These are phyloP conservation scores for Neonectria faginata DNA, from an alignment of 2,329 filamentous ascomycete genomes.

Conservation along the genomic window DNA sequence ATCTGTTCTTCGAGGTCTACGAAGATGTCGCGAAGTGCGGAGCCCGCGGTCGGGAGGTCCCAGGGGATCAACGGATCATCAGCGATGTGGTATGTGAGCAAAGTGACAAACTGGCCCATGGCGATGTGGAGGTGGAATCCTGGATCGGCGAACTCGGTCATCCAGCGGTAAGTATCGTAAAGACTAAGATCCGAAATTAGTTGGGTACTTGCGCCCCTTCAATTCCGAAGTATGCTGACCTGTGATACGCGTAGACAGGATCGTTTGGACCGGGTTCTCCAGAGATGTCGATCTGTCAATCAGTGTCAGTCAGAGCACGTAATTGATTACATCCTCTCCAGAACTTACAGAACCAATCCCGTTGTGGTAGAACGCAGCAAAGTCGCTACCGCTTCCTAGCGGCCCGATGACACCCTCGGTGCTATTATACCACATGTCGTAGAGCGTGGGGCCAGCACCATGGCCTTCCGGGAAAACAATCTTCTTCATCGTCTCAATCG, in stretches of 20 bases:
- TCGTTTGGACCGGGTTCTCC: slow-evolving; percentile 34
- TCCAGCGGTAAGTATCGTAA: slow-evolving; percentile 60
- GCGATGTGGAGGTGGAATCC: slow-evolving; percentile 61
- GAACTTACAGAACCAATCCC: slow-evolving; percentile 30
- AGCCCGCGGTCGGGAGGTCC: slow-evolving; percentile 27
- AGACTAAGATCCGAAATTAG: slow-evolving; percentile 11
- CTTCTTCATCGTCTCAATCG: slow-evolving; percentile 41
- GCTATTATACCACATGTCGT: slow-evolving; percentile 37
- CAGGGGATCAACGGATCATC: slow-evolving; percentile 33
- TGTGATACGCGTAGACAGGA: slow-evolving; percentile 29
- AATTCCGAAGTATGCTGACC: neutral
- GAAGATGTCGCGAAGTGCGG: slow-evolving; percentile 28
- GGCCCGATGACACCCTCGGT: slow-evolving; percentile 36
- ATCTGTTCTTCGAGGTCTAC: slow-evolving; percentile 33
- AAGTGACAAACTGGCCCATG: slow-evolving; percentile 55
- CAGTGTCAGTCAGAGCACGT: neutral
- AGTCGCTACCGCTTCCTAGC: slow-evolving; percentile 33
- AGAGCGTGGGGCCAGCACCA: slow-evolving; percentile 31
- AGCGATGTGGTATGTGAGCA: slow-evolving; percentile 35
- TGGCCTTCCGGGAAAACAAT: slow-evolving; percentile 34
- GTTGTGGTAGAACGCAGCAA: slow-evolving; percentile 35
- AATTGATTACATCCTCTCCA: neutral
- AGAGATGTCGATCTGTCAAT: slow-evolving; percentile 29
- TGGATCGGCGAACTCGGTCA: slow-evolving; percentile 62
- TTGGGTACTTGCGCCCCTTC: fast-evolving